Conservation (phyloP, 305 asterid genomes). For the Galium porrigens region DNA sequence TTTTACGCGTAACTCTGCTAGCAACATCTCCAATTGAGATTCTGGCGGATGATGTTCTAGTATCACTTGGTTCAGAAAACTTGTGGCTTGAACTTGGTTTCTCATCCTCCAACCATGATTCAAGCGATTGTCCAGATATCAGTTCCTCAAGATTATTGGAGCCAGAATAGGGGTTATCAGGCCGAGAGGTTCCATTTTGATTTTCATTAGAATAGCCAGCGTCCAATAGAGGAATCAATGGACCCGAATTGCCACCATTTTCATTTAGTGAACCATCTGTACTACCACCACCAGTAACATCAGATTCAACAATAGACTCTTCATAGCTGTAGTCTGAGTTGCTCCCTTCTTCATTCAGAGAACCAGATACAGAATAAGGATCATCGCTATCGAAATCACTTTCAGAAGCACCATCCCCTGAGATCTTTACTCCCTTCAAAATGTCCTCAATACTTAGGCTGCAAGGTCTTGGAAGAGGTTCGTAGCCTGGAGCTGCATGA, state of each 20-base stretch:
- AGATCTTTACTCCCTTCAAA: slow-evolving; percentile 18
- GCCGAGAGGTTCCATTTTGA: slow-evolving; percentile 24
- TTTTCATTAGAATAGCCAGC: slow-evolving; percentile 32
- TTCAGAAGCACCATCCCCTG: slow-evolving; percentile 23
- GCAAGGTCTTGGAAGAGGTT: slow-evolving; percentile 87
- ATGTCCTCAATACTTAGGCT: slow-evolving; percentile 43
- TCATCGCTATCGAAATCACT: slow-evolving; percentile 37
- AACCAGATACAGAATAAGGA: slow-evolving; percentile 52
- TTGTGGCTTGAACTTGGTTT: slow-evolving; percentile 40
- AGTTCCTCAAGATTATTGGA: slow-evolving; percentile 52
- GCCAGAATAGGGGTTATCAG: slow-evolving; percentile 26
- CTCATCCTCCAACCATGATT: slow-evolving; percentile 89
- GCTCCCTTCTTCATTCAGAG: slow-evolving; percentile 53
- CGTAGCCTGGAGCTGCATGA: slow-evolving; percentile 99
- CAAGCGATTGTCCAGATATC: slow-evolving; percentile 62
- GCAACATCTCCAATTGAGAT: slow-evolving; percentile 74
- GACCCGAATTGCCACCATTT: slow-evolving; percentile 31
- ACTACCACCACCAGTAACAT: slow-evolving; percentile 31
- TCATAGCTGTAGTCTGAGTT: slow-evolving; percentile 54
- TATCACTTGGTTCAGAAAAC: slow-evolving; percentile 31
- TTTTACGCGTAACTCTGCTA: slow-evolving; percentile 54
- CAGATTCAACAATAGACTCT: slow-evolving; percentile 46
- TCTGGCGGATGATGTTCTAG: slow-evolving; percentile 55
- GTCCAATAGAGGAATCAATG: slow-evolving; percentile 67
- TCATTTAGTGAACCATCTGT: slow-evolving; percentile 34